Percentiles rank a stretch among this genome's conserved stretches.
These are phyloP conservation scores for Trypanosomatidae sp. DNA, from an alignment of 208 protist species.

Conservation along the genomic window DNA sequence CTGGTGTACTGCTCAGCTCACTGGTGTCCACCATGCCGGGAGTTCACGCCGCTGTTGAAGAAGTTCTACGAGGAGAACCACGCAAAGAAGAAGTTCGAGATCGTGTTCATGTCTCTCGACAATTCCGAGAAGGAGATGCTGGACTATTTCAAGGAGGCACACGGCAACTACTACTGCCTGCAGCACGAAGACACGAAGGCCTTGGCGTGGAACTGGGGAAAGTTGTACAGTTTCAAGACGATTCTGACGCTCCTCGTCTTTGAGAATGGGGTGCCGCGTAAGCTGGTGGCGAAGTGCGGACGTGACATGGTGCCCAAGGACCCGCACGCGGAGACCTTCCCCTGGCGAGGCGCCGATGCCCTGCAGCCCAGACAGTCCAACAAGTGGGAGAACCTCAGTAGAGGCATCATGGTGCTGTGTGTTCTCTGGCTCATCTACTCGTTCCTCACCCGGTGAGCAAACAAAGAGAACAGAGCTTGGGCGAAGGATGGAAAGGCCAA, in stretches of 20 bases:
- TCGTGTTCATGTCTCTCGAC: slow-evolving; percentile 72
- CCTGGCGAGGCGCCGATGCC: slow-evolving; percentile 29
- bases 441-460: not conserved
- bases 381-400: not conserved
- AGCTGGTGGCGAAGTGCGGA: slow-evolving; percentile 1
- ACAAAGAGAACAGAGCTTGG: too few relatives aligned
- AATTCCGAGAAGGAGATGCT: slow-evolving; percentile 38
- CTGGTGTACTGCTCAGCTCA: slow-evolving; percentile 83
- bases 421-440: slow-evolving; percentile 16
- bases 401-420: not conserved
- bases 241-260: slow-evolving; percentile 59
- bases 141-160: slow-evolving; percentile 41
- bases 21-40: slow-evolving; percentile 79
- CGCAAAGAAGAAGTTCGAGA: slow-evolving; percentile 51
- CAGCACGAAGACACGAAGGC: slow-evolving; percentile 32
- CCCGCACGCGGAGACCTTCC: slow-evolving; percentile 14
- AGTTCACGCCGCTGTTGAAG: slow-evolving; percentile 71
- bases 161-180: slow-evolving; percentile 56
- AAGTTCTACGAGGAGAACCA: slow-evolving; percentile 31
- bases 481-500: too few relatives aligned
- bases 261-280: slow-evolving; percentile 21
- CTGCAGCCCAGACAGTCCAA: not conserved
- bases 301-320: slow-evolving; percentile 16
- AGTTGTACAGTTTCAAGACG: slow-evolving; percentile 15
- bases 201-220: slow-evolving; percentile 13